phyloP scores from a whole-genome alignment of 2,329 filamentous ascomycete species.

The Colletotrichum sp. region DNA sequence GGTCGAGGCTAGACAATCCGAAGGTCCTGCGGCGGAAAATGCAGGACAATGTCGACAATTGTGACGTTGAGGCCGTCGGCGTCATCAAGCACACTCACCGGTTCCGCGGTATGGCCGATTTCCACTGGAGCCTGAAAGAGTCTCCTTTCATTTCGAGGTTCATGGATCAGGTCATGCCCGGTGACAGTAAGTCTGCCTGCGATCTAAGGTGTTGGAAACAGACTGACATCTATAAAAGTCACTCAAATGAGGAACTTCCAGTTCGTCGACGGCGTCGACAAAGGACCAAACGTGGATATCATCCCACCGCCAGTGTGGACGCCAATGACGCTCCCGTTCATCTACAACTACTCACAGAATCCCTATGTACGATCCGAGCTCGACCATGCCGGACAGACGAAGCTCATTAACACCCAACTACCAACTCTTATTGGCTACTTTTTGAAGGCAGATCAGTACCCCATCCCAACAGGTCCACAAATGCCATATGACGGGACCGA shows the following conservation, averaged over 20 bases:
- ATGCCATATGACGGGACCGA: constrained; percentile 64
- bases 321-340: constrained; percentile 75
- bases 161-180: constrained; percentile 71
- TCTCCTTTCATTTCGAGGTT: constrained; percentile 75
- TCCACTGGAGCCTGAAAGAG: constrained; percentile 75
- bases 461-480: constrained; percentile 65
- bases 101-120: constrained; percentile 85
- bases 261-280: constrained; percentile 62
- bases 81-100: constrained; percentile 81
- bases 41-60: constrained; percentile 71
- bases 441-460: constrained; percentile 64
- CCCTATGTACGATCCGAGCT: constrained; percentile 70
- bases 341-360: constrained; percentile 85
- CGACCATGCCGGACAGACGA: constrained; percentile 55
- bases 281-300: constrained; percentile 66
- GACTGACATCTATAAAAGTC: constrained; percentile 32
- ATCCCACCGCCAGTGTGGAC: constrained; percentile 82
- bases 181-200: constrained; percentile 59
- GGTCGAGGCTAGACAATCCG: constrained; percentile 56
- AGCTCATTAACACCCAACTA: constrained; percentile 61
- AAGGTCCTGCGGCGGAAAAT: constrained; percentile 64
- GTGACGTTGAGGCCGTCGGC: constrained; percentile 73
- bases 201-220: constrained; percentile 37
- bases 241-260: constrained; percentile 59
- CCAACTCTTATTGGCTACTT: constrained; percentile 65